Percentiles rank a stretch among this genome's conserved stretches.
Evolutionary conservation across 257 asterid species (phyloP).

Genomic region (Capsicum chinense): DNA sequence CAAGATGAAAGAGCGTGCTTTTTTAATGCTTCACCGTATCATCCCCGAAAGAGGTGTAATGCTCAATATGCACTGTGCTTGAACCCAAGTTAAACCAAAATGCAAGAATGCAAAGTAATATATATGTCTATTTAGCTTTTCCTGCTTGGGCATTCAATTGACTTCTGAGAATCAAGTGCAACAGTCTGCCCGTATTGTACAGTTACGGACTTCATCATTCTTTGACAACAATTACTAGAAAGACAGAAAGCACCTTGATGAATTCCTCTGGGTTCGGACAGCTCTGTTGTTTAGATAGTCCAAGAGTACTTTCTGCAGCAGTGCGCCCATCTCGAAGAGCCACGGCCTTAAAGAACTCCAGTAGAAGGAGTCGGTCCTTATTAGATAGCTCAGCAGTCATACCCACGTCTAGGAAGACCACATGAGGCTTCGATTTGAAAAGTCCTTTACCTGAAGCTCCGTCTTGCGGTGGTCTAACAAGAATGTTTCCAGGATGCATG

Average conservation of each 20-base stretch:
- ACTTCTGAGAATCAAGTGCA: neutral
- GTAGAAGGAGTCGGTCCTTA: constrained; percentile 64
- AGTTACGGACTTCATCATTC: neutral
- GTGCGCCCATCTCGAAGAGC: constrained; percentile 85
- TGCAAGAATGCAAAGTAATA: neutral
- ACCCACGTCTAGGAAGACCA: constrained; percentile 89
- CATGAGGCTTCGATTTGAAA: constrained; percentile 78
- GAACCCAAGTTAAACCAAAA: neutral
- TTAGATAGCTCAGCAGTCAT: constrained; percentile 96
- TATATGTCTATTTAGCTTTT: neutral
- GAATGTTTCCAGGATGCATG: constrained; percentile 99
- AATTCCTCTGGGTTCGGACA: constrained; percentile 81
- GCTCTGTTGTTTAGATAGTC: constrained; percentile 74
- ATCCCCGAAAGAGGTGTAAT: neutral
- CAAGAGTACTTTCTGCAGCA: constrained; percentile 86
- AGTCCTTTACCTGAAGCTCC: constrained; percentile 51
- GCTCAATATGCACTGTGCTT: neutral
- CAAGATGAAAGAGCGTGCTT: neutral
- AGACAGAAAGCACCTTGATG: constrained; percentile 61
- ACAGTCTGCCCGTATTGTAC: neutral
- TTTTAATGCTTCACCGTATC: neutral
- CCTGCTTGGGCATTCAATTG: neutral
- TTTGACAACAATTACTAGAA: constrained; percentile 17
- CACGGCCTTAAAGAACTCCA: constrained; percentile 89
- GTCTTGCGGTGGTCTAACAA: constrained; percentile 59